Percentiles rank a stretch among this genome's conserved stretches.
Conservation (phyloP, 75 land plant species). For the Isoetes taiwanensis region DNA sequence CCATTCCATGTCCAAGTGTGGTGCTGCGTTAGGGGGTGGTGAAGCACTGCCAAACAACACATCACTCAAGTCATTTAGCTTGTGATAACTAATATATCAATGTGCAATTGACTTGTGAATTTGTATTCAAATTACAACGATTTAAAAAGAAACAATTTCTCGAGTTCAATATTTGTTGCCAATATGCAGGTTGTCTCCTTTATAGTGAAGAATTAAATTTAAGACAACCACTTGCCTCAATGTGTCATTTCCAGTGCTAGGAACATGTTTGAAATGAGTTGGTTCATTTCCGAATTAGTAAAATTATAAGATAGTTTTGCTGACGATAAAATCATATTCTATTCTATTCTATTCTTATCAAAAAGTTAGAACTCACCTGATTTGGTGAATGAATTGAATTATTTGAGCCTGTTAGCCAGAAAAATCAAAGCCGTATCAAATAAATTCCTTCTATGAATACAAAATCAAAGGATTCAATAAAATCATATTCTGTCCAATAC, state of each 20-base stretch:
- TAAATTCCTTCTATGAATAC: no score
- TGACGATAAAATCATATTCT: no score
- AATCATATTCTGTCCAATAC: no score
- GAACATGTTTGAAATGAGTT: background rate
- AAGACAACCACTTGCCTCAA: background rate
- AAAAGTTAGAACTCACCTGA: slow-evolving; percentile 23
- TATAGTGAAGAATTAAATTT: background rate
- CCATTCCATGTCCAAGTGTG: slow-evolving; percentile 62
- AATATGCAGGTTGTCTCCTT: background rate
- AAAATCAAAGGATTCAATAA: no score
- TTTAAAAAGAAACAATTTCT: background rate
- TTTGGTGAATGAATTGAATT: slow-evolving; percentile 23
- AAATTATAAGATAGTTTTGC: background rate
- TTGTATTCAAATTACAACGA: background rate
- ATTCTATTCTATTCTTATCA: no score
- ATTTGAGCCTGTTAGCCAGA: slow-evolving; percentile 13
- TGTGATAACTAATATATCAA: background rate
- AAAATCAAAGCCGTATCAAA: background rate
- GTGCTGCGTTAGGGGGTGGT: slow-evolving; percentile 81
- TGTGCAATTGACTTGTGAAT: background rate
- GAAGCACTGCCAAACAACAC: slow-evolving; percentile 50
- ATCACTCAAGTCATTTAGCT: background rate
- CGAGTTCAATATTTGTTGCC: background rate
- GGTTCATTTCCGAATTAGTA: background rate
- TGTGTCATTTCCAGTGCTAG: no score